Evolutionary conservation across 192 early-diverging fungal genomes (phyloP).

Genomic region (Coemansia sp.): DNA sequence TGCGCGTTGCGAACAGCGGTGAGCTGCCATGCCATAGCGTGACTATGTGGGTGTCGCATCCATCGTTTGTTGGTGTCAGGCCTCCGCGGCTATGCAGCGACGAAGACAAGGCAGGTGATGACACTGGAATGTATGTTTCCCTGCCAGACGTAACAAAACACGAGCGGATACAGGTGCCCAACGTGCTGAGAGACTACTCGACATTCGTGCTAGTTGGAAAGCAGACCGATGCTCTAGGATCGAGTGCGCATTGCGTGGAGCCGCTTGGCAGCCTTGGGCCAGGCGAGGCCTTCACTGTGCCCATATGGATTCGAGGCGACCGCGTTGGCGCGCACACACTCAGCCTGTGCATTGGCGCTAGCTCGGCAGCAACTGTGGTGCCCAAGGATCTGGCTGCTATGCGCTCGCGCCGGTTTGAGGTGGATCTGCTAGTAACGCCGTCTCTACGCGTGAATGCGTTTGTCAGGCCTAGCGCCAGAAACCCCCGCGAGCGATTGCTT

Average conservation of each 20-base stretch:
- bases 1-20: constrained; percentile 86
- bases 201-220: constrained; percentile 21
- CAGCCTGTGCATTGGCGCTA: constrained; percentile 31
- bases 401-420: constrained; percentile 41
- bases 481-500: constrained; percentile 81
- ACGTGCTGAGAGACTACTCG: constrained; percentile 36
- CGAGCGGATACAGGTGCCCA: constrained; percentile 23
- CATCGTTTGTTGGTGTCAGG: constrained; percentile 69
- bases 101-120: neutral
- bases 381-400: constrained; percentile 3
- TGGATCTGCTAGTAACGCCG: constrained; percentile 66
- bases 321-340: constrained; percentile 80
- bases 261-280: constrained; percentile 56
- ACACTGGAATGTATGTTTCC: constrained; percentile 15
- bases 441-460: constrained; percentile 94
- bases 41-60: constrained; percentile 78
- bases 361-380: neutral
- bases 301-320: constrained; percentile 89
- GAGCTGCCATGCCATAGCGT: constrained; percentile 67
- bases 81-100: constrained; percentile 13
- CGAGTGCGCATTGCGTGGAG: constrained; percentile 8
- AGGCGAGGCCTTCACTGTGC: constrained; percentile 69
- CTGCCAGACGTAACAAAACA: neutral
- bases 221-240: neutral
- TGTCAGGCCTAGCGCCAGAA: constrained; percentile 75